Evolutionary conservation across 1,284 basidiomycete genomes (phyloP).

Genomic region (Thelephora terrestris): DNA sequence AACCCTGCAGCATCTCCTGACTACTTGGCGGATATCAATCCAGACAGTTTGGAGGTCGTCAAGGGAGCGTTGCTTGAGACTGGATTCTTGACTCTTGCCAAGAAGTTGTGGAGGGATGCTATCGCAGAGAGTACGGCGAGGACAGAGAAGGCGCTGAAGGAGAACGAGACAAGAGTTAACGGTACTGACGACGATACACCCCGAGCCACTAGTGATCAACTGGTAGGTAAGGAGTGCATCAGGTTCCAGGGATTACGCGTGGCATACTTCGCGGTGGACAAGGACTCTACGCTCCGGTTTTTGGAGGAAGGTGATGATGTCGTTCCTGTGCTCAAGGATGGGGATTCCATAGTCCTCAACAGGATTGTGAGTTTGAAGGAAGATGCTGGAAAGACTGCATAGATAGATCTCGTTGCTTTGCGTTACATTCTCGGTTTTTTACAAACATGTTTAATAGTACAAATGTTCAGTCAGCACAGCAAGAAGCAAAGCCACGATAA

Average conservation of each 20-base stretch:
- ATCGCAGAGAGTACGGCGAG: slow-evolving; percentile 55
- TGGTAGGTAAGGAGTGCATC: slow-evolving; percentile 88
- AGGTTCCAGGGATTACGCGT: slow-evolving; percentile 96
- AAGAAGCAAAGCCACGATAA: no score
- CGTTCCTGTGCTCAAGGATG: slow-evolving; percentile 40
- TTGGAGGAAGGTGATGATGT: slow-evolving; percentile 44
- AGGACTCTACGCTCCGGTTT: slow-evolving; percentile 62
- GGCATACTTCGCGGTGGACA: slow-evolving; percentile 93
- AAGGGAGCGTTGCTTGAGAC: slow-evolving; percentile 80
- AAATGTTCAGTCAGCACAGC: no score
- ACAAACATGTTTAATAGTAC: no score
- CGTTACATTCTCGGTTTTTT: no score
- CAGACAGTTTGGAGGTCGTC: slow-evolving; percentile 70
- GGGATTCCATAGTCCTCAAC: slow-evolving; percentile 82
- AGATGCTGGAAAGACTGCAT: slow-evolving; percentile 73
- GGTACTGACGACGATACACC: slow-evolving; percentile 39
- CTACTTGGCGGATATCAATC: slow-evolving; percentile 72
- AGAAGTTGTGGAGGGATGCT: slow-evolving; percentile 57
- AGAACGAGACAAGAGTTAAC: slow-evolving; percentile 6
- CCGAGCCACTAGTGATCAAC: slow-evolving; percentile 66
- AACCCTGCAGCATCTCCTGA: slow-evolving; percentile 72
- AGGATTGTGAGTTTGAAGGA: slow-evolving; percentile 94
- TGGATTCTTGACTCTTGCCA: slow-evolving; percentile 84
- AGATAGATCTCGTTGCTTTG: slow-evolving; percentile 7
- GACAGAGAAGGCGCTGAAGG: slow-evolving; percentile 51